phyloP scores from a whole-genome alignment of 768 basidiomycete genomes.

The Tephrocybe sp. region DNA sequence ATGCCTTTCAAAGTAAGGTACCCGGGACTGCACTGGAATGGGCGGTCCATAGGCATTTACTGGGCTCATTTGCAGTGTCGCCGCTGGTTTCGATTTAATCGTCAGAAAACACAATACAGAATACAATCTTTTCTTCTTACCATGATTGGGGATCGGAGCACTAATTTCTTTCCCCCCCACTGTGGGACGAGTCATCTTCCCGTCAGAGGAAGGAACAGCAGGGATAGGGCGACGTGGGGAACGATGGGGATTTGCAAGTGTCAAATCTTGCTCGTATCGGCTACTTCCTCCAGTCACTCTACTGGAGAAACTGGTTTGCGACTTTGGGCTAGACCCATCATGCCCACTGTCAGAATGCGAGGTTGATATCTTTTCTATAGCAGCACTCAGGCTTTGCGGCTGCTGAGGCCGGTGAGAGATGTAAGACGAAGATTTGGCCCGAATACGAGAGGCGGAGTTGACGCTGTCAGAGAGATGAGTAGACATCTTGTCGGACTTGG shows the following conservation, averaged over 20 bases:
- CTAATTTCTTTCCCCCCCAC: conserved; percentile 67
- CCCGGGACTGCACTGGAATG: conserved; percentile 49
- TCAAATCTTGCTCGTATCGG: conserved; percentile 17
- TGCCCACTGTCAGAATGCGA: conserved; percentile 41
- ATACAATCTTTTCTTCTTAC: conserved; percentile 34
- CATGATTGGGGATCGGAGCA: conserved; percentile 64
- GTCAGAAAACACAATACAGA: conserved; percentile 3
- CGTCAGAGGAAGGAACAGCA: conserved; percentile 30
- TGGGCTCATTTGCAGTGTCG: conserved; percentile 72
- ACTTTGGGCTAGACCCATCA: conserved; percentile 22
- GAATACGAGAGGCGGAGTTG: conserved; percentile 42
- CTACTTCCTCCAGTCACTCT: conserved; percentile 17
- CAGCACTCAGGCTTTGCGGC: conserved; percentile 72
- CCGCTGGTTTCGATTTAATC: conserved; percentile 38
- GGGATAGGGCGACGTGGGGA: conserved; percentile 46
- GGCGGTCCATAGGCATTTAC: conserved; percentile 62
- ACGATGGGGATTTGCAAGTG: conserved; percentile 27
- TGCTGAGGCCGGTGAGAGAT: conserved; percentile 51
- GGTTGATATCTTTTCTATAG: conserved; percentile 58
- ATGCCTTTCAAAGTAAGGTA: conserved; percentile 22
- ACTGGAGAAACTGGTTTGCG: conserved; percentile 21
- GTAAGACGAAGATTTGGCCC: conserved; percentile 54
- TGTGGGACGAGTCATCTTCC: conserved; percentile 34
- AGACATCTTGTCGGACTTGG: conserved; percentile 32
- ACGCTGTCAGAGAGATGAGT: conserved; percentile 19